Percentiles rank a stretch among this genome's conserved stretches.
These are phyloP conservation scores for Pyrenophora graminea DNA, from an alignment of 2,329 filamentous ascomycete species.

Conservation along the genomic window DNA sequence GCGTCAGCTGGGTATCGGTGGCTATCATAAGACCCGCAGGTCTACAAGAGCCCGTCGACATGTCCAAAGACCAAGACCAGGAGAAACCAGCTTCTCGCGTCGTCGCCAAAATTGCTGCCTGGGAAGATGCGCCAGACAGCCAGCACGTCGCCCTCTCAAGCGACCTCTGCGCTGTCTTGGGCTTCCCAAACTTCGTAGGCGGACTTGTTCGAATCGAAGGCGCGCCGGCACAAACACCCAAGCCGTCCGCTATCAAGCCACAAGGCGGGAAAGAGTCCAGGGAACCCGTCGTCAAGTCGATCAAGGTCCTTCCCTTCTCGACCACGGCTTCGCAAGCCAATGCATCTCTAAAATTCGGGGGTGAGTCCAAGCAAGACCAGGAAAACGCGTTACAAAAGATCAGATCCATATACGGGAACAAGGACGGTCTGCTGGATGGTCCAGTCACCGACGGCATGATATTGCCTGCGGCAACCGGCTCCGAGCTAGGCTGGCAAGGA, in stretches of 20 bases:
- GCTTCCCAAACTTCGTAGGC: conserved; percentile 74
- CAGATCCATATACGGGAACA: conserved; percentile 69
- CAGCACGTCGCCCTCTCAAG: conserved; percentile 80
- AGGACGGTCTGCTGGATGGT: conserved; percentile 72
- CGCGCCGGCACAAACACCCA: conserved; percentile 72
- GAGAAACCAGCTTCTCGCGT: conserved; percentile 67
- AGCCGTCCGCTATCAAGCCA: conserved; percentile 56
- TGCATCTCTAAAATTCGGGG: conserved; percentile 80
- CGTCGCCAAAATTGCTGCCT: conserved; percentile 73
- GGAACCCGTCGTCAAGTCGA: conserved; percentile 60
- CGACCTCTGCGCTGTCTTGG: conserved; percentile 73
- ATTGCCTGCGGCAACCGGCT: conserved; percentile 63
- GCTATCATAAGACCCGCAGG: conserved; percentile 84
- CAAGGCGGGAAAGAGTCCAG: conserved; percentile 45
- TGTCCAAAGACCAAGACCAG: conserved; percentile 69
- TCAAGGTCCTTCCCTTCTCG: conserved; percentile 83
- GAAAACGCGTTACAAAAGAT: conserved; percentile 77
- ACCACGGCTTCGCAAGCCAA: conserved; percentile 59
- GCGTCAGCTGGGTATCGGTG: conserved; percentile 77
- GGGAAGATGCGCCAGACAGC: conserved; percentile 85
- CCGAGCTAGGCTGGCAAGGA: conserved; percentile 72
- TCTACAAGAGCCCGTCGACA: conserved; percentile 71
- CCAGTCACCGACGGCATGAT: conserved; percentile 89
- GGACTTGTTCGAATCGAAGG: conserved; percentile 86
- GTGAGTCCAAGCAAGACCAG: conserved; percentile 80